Percentiles rank a stretch among this genome's conserved stretches.
Conservation (phyloP, 768 basidiomycete genomes). For the Tricholoma terreum region DNA sequence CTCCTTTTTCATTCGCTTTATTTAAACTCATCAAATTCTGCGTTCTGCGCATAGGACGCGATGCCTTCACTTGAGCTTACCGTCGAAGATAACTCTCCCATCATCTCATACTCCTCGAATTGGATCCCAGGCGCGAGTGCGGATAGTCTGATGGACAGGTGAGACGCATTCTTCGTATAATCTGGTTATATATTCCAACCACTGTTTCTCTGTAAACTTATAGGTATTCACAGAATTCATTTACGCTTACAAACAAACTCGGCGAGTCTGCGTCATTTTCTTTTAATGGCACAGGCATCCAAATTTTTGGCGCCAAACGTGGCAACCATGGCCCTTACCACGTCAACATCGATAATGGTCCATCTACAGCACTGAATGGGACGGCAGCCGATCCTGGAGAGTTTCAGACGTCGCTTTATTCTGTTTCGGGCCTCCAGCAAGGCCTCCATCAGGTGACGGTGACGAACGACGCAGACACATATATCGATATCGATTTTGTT, state of each 20-base stretch:
- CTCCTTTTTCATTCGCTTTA: too few species aligned
- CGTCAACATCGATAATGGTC: slow-evolving; percentile 37
- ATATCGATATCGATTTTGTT: slow-evolving; percentile 50
- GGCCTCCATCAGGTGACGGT: slow-evolving; percentile 38
- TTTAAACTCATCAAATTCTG: neutral
- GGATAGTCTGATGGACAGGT: slow-evolving; percentile 1
- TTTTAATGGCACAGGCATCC: slow-evolving; percentile 49
- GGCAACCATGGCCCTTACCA: slow-evolving; percentile 44
- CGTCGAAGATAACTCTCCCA: slow-evolving; percentile 26
- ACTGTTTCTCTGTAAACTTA: neutral
- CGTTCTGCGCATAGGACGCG: neutral
- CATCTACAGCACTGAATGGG: slow-evolving; percentile 29
- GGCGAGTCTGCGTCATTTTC: slow-evolving; percentile 35
- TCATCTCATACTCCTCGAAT: slow-evolving; percentile 22
- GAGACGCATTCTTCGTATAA: slow-evolving; percentile 2
- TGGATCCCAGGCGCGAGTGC: slow-evolving; percentile 22
- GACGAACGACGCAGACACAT: slow-evolving; percentile 23
- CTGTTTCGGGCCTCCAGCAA: slow-evolving; percentile 27
- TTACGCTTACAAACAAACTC: slow-evolving; percentile 31
- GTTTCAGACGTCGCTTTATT: slow-evolving; percentile 44
- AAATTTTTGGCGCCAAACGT: slow-evolving; percentile 50
- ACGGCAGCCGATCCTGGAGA: slow-evolving; percentile 17
- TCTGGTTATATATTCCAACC: neutral
- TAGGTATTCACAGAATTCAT: slow-evolving; percentile 38
- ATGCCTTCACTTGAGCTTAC: slow-evolving; percentile 26